Evolutionary conservation across 148 eudicot species (phyloP).

Genomic region (Chenopodium suecicum): DNA sequence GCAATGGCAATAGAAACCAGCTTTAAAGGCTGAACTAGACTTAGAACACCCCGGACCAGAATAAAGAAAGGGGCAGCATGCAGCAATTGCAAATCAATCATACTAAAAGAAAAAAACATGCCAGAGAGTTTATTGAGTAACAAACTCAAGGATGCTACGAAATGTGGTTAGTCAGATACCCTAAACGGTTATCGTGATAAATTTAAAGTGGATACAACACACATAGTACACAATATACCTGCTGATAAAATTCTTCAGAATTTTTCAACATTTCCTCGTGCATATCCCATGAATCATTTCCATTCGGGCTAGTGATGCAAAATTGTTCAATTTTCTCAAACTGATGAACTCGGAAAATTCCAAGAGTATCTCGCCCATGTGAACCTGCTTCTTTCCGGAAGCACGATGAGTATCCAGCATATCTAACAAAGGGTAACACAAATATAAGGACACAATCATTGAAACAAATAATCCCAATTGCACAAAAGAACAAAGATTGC

Average conservation of each 20-base stretch:
- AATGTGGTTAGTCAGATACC: neutral
- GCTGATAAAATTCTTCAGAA: slow-evolving; percentile 79
- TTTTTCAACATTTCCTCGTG: slow-evolving; percentile 85
- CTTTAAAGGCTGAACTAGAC: neutral
- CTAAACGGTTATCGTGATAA: neutral
- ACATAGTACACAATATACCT: slow-evolving; percentile 37
- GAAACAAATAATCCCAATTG: neutral
- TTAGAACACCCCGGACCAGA: neutral
- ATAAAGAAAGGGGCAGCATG: neutral
- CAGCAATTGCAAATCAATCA: neutral
- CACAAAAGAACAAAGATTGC: neutral
- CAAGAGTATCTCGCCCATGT: slow-evolving; percentile 90
- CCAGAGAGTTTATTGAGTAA: neutral
- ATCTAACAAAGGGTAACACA: slow-evolving; percentile 38
- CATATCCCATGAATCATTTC: slow-evolving; percentile 85
- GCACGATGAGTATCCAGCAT: slow-evolving; percentile 91
- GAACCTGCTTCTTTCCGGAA: slow-evolving; percentile 97
- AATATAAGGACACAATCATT: slow-evolving; percentile 13
- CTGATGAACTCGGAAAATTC: slow-evolving; percentile 92
- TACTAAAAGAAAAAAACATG: neutral
- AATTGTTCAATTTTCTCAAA: slow-evolving; percentile 95
- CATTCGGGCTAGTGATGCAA: slow-evolving; percentile 75
- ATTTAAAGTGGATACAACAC: neutral
- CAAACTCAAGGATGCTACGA: neutral
- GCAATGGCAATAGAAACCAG: slow-evolving; percentile 23